A percentile compares a stretch with the other conserved stretches of the same genome.
phyloP scores from a whole-genome alignment of 73 alveolate species.

The Stentor coeruleus region DNA sequence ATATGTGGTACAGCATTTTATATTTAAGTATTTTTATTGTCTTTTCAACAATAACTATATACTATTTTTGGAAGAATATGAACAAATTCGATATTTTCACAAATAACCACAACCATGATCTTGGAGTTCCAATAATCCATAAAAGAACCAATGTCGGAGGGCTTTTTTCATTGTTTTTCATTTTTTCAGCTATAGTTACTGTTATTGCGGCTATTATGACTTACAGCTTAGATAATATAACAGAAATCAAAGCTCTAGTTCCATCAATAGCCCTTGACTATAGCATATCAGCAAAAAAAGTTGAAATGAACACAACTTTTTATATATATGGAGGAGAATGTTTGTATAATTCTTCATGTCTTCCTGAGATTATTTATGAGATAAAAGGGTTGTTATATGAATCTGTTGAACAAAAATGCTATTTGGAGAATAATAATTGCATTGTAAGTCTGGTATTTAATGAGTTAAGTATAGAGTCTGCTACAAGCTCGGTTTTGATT shows the following conservation, averaged over 20 bases:
- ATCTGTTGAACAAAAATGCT: no score
- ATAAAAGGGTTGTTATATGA: no score
- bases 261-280: not conserved
- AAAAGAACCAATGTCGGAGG: slow-evolving; percentile 5
- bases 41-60: no score
- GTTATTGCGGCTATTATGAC: not conserved
- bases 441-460: no score
- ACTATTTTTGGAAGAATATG: not conserved
- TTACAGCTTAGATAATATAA: not conserved
- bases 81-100: not conserved
- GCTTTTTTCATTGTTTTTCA: not conserved
- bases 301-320: not conserved
- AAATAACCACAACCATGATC: not conserved
- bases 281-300: not conserved
- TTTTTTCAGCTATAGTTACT: not conserved
- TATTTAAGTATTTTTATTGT: no score
- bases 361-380: no score
- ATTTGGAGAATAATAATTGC: no score
- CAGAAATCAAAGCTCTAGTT: not conserved
- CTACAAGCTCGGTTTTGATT: no score
- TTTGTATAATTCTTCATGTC: no score
- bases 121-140: not conserved
- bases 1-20: not conserved
- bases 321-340: slow-evolving; percentile 6
- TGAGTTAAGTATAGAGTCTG: no score